Base-by-base conservation (phyloP, 768 basidiomycete species). In the Lactifluus pinguis region DNA sequence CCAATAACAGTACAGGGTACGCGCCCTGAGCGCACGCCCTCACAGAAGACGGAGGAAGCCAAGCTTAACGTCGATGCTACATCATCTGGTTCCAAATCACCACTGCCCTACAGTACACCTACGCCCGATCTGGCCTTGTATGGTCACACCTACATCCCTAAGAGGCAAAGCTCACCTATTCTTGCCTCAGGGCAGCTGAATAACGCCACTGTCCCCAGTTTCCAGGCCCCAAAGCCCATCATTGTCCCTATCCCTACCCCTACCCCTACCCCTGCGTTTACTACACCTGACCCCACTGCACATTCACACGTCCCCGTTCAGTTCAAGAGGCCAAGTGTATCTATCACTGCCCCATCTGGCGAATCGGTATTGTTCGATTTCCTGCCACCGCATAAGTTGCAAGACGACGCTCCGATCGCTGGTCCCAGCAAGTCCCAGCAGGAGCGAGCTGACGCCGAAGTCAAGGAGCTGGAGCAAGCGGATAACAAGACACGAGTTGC, bases 331-430 rank as follows among this genome's bases (percentile, higher is more conserved):
- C 55, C 52, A n/a, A n/a, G n/a, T n/a, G n/a, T n/a, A n/a, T n/a
- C n/a, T n/a, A n/a, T n/a, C n/a, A n/a, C n/a, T n/a, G n/a, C n/a
- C n/a, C n/a, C n/a, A 42, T 17, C 60, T 2, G 25, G 55, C 45
- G 30, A 49, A 14, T 1, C 38, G 51, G 49, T 32, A 36, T 62
- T 38, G 9, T 62, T 25, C 25, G 25, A 25, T 25, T 25, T 25
- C 25, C 25, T 25, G 3, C 53, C 55, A 4, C 57, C 55, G 45
- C 61, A 55, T 21, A 48, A 53, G 38, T 57, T 55, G 5, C 55
- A 62, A 38, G 55, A 49, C 25, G 60, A 61, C 11, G 15, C 55
- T 3, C 56, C 51, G 3, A 57, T 57, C 45, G 45, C 30, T 8
- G 61, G 55, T 30, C 45, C 21, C 11, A 34, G 2, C 36, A 51